phyloP scores from a whole-genome alignment of 1,284 basidiomycete species.

The Ceratobasidium sp. region DNA sequence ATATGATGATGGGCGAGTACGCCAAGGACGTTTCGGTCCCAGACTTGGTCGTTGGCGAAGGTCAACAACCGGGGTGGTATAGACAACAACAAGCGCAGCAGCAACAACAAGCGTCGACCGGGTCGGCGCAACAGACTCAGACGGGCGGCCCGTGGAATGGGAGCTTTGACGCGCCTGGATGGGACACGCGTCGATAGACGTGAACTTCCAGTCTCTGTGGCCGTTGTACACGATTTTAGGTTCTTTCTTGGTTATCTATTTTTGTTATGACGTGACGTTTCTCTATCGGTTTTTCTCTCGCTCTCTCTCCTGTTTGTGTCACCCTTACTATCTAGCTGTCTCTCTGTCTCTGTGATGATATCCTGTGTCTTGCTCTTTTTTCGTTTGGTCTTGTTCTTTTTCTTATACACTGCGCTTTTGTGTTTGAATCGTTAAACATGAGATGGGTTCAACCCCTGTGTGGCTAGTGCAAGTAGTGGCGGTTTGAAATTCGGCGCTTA shows the following conservation, averaged over 20 bases:
- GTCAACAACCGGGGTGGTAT: constrained; percentile 7
- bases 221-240: background rate
- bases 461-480: too few species aligned
- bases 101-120: constrained; percentile 11
- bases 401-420: background rate
- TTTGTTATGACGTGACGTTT: background rate
- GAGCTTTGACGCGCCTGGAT: constrained; percentile 18
- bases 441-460: constrained; percentile 14
- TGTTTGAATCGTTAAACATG: constrained; percentile 8
- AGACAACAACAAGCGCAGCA: background rate
- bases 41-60: too few species aligned
- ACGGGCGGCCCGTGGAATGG: constrained; percentile 30
- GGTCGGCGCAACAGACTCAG: constrained; percentile 4
- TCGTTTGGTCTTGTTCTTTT: background rate
- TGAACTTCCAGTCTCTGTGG: constrained; percentile 1
- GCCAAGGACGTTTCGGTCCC: background rate
- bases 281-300: background rate
- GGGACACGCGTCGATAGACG: constrained; percentile 21
- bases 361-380: background rate
- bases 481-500: too few species aligned
- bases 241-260: background rate
- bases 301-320: too few species aligned
- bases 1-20: background rate
- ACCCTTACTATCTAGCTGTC: too few species aligned
- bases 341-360: too few species aligned